Base-by-base conservation (phyloP, 495 filamentous ascomycete genomes). In the Evernia prunastri region DNA sequence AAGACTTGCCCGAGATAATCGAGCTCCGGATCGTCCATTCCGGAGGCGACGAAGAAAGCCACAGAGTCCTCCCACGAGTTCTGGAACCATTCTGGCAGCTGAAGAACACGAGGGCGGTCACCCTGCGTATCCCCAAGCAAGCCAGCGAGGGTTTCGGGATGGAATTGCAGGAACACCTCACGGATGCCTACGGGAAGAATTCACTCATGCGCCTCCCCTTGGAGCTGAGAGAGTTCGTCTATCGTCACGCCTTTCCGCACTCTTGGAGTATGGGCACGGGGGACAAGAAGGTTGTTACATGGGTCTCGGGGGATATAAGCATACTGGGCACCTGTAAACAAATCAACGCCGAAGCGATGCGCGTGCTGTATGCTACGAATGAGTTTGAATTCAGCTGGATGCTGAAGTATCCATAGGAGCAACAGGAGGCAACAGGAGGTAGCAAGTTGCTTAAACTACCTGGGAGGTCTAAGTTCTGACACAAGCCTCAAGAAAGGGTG, bases 181-280 rank as follows among this genome's bases (percentile, higher is more conserved):
- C 37, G 15, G 58, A 59, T 40, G 36, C 36, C 15, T 59, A 59
- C 29, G 43, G 36, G 27, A 42, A 31, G 36, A 59, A 59, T 10
- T 59, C 60, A 12, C 35, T 69, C 27, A 57, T 71, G 15, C 61
- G 58, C 31, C 62, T 71, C 6, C 69, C 69, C 17, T 58, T 61
- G 39, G 69, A 71, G 47, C 65, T 71, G 10, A 54, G 69, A 15
- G 59, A 66, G 31, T 47, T 43, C n/a, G 67, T 69, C 11, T 71
- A 69, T n/a, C 56, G 37, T 35, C 49, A 58, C 40, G 59, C 63
- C 8, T 60, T 68, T 23, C 37, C 63, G 6, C 43, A 51, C 15
- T 27, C 47, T 29, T 13, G 27, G 23, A 51, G 47, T 29, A 15
- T 3, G 1, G 47, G 47, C 4, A 51, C 25, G 2, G 47, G 25